phyloP scores from a whole-genome alignment of 495 filamentous ascomycete species.

The Tetracladium setigerum region DNA sequence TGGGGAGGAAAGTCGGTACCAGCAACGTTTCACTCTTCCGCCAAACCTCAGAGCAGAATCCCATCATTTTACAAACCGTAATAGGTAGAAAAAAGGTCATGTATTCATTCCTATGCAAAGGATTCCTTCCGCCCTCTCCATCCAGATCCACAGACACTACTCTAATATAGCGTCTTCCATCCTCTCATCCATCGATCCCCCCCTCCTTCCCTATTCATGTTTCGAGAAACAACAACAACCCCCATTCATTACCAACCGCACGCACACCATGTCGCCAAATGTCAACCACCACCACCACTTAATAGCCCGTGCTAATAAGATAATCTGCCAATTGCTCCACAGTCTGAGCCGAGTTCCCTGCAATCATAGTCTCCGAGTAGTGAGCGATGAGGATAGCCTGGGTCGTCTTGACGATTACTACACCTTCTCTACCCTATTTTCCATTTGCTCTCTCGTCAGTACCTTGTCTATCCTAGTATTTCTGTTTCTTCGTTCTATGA shows the following conservation, averaged over 20 bases:
- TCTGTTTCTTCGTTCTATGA: too few species aligned
- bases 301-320: constrained; percentile 63
- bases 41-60: too few species aligned
- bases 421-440: constrained; percentile 68
- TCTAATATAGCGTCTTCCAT: constrained; percentile 18
- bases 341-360: constrained; percentile 54
- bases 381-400: constrained; percentile 83
- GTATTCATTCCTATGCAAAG: too few species aligned
- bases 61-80: too few species aligned
- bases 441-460: too few species aligned
- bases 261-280: too few species aligned
- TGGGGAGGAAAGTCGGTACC: too few species aligned
- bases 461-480: too few species aligned
- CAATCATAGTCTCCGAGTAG: constrained; percentile 62
- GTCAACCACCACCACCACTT: constrained; percentile 20
- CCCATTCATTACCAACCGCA: too few species aligned
- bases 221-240: background rate
- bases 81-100: too few species aligned
- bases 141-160: constrained; percentile 14
- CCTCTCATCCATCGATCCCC: constrained; percentile 6
- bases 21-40: too few species aligned
- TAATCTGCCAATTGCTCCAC: constrained; percentile 71
- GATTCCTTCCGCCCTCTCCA: too few species aligned
- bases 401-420: constrained; percentile 71
- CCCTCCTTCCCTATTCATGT: background rate